Evolutionary conservation across 75 land plant species (phyloP).

Genomic region (Cryptomeria japonica): DNA sequence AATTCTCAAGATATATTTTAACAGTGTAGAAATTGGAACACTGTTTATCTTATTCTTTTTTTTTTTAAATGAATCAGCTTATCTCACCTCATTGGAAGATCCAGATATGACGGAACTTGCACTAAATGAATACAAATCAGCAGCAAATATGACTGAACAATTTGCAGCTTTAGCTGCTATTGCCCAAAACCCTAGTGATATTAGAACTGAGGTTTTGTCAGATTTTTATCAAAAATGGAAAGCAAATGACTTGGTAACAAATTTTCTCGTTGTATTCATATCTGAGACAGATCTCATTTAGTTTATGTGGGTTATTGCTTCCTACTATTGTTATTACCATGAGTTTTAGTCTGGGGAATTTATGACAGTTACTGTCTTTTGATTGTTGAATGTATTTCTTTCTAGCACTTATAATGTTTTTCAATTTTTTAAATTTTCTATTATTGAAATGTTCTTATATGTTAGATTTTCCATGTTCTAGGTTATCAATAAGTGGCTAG

Average conservation of each 20-base stretch:
- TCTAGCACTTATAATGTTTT: not conserved
- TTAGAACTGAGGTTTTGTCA: constrained; percentile 61
- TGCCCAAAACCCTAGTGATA: constrained; percentile 68
- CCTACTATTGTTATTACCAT: not conserved
- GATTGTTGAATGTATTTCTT: not conserved
- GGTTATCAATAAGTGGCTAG: constrained; percentile 95
- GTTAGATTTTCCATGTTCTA: constrained; percentile 10
- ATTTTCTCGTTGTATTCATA: not conserved
- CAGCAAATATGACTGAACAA: constrained; percentile 95
- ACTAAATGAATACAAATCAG: constrained; percentile 65
- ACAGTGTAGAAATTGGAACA: not conserved
- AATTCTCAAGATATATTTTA: not conserved
- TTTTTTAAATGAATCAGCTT: constrained; percentile 39
- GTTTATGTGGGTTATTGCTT: not conserved
- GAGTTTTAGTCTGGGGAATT: too few relatives aligned
- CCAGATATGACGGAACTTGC: constrained; percentile 70
- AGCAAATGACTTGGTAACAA: constrained; percentile 69
- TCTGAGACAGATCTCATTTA: not conserved
- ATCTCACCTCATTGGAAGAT: constrained; percentile 71
- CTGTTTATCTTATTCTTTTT: constrained; percentile 6
- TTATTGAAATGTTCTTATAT: not conserved
- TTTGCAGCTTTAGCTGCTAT: constrained; percentile 89
- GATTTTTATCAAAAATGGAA: constrained; percentile 93
- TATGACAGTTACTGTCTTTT: not conserved
- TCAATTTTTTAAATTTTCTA: not conserved